phyloP scores from a whole-genome alignment of 2,329 filamentous ascomycete genomes.

The Blumeria hordei region DNA sequence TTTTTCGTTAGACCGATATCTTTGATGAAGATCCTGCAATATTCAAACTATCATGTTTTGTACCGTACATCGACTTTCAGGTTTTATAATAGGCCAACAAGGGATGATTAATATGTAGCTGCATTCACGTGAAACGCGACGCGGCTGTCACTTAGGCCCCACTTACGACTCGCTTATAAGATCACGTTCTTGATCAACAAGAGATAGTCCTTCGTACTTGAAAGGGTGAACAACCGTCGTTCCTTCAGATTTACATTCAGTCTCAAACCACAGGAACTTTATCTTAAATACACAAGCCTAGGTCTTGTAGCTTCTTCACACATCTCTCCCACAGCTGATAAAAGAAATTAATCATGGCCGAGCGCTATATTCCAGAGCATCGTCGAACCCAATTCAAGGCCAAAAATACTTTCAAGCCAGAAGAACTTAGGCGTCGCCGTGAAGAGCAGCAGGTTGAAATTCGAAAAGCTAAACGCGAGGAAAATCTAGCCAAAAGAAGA shows the following conservation, averaged over 20 bases:
- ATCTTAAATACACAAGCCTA: not conserved
- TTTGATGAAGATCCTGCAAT: no score
- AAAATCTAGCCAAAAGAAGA: conserved; percentile 94
- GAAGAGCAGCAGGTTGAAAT: conserved; percentile 99
- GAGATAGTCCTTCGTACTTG: not conserved
- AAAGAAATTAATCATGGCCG: conserved; percentile 42
- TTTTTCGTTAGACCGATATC: no score
- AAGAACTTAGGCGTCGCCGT: conserved; percentile 91
- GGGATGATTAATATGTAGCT: no score
- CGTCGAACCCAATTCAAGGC: conserved; percentile 99
- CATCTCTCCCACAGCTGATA: conserved; percentile 2
- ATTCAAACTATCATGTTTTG: no score
- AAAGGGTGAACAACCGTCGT: not conserved
- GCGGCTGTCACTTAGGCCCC: conserved; percentile 2
- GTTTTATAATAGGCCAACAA: no score
- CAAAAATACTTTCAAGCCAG: conserved; percentile 96
- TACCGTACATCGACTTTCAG: no score
- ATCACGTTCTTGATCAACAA: not conserved
- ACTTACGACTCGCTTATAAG: conserved; percentile 1
- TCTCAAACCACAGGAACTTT: no score
- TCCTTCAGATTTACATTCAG: no score
- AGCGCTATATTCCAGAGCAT: conserved; percentile 98
- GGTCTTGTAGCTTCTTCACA: not conserved
- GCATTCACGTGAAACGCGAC: conserved; percentile 4
- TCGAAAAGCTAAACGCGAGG: conserved; percentile 92